A percentile compares a stretch with the other conserved stretches of the same genome.
These are phyloP conservation scores for Fusarium annulatum DNA, from an alignment of 2,329 filamentous ascomycete genomes.

Conservation along the genomic window DNA sequence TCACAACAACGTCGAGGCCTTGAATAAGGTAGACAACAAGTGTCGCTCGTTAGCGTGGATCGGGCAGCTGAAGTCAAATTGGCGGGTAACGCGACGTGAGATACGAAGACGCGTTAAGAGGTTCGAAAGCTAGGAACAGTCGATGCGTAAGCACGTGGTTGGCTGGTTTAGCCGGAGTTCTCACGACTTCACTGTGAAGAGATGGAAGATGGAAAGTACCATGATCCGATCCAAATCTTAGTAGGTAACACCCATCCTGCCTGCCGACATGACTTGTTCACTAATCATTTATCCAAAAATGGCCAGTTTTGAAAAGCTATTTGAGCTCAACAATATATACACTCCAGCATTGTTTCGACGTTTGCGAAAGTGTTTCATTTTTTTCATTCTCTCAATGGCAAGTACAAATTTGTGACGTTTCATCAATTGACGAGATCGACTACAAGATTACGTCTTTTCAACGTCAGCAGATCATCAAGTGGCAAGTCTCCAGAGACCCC, in stretches of 20 bases:
- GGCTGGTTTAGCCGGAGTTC: slow-evolving; percentile 17
- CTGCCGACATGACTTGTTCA: slow-evolving; percentile 18
- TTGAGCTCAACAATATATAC: neutral
- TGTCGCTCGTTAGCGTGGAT: slow-evolving; percentile 5
- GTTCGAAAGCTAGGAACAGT: neutral
- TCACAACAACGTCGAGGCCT: neutral
- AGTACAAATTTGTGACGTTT: neutral
- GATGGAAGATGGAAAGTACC: neutral
- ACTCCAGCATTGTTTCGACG: no score
- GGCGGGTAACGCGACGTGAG: slow-evolving; percentile 27
- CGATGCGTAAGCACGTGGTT: slow-evolving; percentile 36
- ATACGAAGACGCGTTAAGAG: slow-evolving; percentile 27
- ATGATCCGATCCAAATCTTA: no score
- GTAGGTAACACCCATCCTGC: neutral
- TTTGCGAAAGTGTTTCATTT: neutral
- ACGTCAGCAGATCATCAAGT: slow-evolving; percentile 29
- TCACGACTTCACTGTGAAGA: neutral
- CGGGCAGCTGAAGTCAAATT: slow-evolving; percentile 7
- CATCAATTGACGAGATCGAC: neutral
- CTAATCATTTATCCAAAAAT: slow-evolving; percentile 19
- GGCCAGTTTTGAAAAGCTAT: neutral
- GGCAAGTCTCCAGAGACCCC: slow-evolving; percentile 15
- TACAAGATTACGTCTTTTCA: slow-evolving; percentile 22
- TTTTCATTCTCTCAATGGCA: neutral
- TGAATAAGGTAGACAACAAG: neutral